Evolutionary conservation across 2,329 filamentous ascomycete genomes (phyloP), one percentile per base, ranked within the genome.

Genomic region (Scorias spongiosa): DNA sequence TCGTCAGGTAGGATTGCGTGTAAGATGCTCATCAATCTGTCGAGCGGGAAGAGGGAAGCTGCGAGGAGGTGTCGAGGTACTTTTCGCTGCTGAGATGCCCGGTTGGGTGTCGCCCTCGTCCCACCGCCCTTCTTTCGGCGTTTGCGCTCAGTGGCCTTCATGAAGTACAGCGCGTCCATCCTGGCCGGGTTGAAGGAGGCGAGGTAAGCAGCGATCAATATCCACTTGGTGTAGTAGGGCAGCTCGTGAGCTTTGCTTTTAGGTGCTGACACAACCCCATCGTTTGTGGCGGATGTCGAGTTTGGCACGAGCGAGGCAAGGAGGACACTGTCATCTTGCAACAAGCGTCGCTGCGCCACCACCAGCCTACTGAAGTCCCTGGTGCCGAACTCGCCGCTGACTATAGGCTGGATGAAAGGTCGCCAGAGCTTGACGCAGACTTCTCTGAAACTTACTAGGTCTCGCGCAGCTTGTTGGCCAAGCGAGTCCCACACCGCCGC

Each of bases 401-500:
- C 63, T 18, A 96, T 74, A 0, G 89, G 89, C 6, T 76, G 74
- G 1, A 84, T 80, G 62, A 98, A 96, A 3, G 79, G 75, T 10
- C 81, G 79, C 91, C 91, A 98, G 15, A 96, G 72, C 38, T 79
- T 75, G 41, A 75, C 63, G 56, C 83, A 87, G 41, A 81, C 76
- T 30, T 75, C 73, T 2, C 69, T 71, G 52, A 94, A 87, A 10
- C 76, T 75, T 1, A 81, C 72, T 11, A 96, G 70, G 32, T 89
- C 87, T 41, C 87, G 78, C 1, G 82, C 82, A 2, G 86, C 86
- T 40, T 85, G 78, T 49, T 81, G 84, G 41, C 81, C 78, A 10
- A 96, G 70, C 1, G 88, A 79, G 58, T 98, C 91, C 71, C 93
- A 91, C 11, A 94, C 78, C 4, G 85, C 84, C 41, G 77, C 77